A percentile compares a stretch with the other conserved stretches of the same genome.
phyloP scores from a whole-genome alignment of 2,329 filamentous ascomycete genomes.

The Penicillium sp. region DNA sequence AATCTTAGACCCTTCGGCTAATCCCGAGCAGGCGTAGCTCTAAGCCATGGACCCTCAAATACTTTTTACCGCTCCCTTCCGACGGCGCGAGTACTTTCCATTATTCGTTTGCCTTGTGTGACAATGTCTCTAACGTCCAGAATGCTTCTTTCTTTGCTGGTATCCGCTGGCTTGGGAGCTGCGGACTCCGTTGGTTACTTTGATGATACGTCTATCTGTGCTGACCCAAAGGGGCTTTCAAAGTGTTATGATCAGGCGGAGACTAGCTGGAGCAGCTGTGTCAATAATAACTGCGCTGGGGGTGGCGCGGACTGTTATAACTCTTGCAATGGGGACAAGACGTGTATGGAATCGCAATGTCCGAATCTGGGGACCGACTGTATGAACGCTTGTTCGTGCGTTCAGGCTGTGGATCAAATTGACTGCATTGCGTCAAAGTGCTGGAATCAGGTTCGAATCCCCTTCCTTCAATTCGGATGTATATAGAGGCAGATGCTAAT shows the following conservation, averaged over 20 bases:
- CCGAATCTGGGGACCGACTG: slow-evolving; percentile 14
- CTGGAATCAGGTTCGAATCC: slow-evolving; percentile 19
- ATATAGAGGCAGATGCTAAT: neutral
- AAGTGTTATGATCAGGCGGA: slow-evolving; percentile 12
- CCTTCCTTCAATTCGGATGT: no score
- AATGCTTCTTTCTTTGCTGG: neutral
- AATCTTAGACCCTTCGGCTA: neutral
- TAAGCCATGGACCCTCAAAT: neutral
- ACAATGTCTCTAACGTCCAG: neutral
- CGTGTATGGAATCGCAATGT: slow-evolving; percentile 10
- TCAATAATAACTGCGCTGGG: slow-evolving; percentile 15
- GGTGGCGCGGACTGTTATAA: slow-evolving; percentile 6
- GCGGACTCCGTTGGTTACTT: slow-evolving; percentile 6
- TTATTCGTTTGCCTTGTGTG: neutral
- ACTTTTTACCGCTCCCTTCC: neutral
- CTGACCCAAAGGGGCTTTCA: slow-evolving; percentile 8
- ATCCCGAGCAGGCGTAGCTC: neutral
- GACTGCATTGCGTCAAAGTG: slow-evolving; percentile 15
- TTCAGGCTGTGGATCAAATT: slow-evolving; percentile 3
- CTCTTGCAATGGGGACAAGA: slow-evolving; percentile 6
- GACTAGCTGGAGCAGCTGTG: slow-evolving; percentile 8
- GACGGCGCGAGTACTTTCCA: neutral
- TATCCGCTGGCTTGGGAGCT: neutral
- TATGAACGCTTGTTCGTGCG: slow-evolving; percentile 18
- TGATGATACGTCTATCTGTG: slow-evolving; percentile 10